Percentiles rank a stretch among this genome's conserved stretches.
These are phyloP conservation scores for Trebouxiophyceae sp. DNA, from an alignment of 163 green algal species.

Conservation along the genomic window DNA sequence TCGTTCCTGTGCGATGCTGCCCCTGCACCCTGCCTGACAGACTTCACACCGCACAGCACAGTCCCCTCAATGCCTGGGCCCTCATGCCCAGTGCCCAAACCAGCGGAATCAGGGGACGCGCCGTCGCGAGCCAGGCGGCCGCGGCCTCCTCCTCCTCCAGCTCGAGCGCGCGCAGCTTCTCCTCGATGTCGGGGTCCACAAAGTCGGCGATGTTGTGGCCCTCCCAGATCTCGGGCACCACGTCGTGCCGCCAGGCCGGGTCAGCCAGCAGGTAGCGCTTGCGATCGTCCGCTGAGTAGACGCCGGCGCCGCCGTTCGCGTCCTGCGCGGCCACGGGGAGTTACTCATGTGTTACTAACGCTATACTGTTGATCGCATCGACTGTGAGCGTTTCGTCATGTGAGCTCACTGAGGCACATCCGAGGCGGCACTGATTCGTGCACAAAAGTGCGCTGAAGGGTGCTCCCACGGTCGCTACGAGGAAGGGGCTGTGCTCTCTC, in stretches of 20 bases:
- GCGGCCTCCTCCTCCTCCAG: constrained; percentile 28
- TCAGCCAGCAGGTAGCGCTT: constrained; percentile 85
- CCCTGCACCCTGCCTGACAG: too few species aligned
- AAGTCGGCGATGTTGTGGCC: constrained; percentile 97
- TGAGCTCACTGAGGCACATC: too few species aligned
- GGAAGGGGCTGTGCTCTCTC: too few species aligned
- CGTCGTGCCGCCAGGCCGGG: constrained; percentile 86
- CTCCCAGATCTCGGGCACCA: constrained; percentile 94
- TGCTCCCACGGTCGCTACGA: too few species aligned
- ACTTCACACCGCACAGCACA: too few species aligned
- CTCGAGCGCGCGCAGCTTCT: constrained; percentile 89
- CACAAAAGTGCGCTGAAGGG: too few species aligned
- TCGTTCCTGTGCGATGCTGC: not conserved
- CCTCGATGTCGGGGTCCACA: constrained; percentile 96
- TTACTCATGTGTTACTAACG: too few species aligned
- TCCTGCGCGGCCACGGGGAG: constrained; percentile 39
- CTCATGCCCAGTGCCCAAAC: too few species aligned
- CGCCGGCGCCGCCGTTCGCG: constrained; percentile 74
- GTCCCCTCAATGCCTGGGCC: constrained; percentile 24
- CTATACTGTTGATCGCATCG: too few species aligned
- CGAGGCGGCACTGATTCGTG: too few species aligned
- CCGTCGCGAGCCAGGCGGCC: constrained; percentile 12
- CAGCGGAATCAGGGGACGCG: not conserved
- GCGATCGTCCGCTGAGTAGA: constrained; percentile 84
- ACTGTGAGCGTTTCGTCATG: too few species aligned